Percentiles rank a stretch among this genome's conserved stretches.
Conservation (phyloP, 2,329 filamentous ascomycete genomes). For the Penicillium olsonii region DNA sequence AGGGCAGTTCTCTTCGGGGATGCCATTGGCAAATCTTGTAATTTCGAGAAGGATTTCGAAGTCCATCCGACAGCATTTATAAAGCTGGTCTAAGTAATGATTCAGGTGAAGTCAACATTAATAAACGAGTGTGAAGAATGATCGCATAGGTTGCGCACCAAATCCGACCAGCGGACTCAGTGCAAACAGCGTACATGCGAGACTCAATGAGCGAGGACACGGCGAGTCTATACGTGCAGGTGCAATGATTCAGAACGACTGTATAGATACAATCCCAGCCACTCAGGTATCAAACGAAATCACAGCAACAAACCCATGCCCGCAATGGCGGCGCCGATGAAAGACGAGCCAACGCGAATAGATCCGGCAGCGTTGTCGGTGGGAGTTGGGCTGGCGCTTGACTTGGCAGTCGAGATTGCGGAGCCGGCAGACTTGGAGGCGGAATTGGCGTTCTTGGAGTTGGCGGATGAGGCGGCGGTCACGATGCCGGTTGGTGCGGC, state of each 20-base stretch:
- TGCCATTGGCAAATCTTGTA: neutral
- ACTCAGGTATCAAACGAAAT: neutral
- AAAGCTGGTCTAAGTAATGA: constrained; percentile 4
- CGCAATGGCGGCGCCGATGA: constrained; percentile 21
- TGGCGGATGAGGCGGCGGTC: constrained; percentile 19
- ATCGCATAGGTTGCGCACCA: constrained; percentile 5
- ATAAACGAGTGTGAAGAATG: constrained; percentile 1
- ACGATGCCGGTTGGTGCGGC: constrained; percentile 18
- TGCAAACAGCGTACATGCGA: neutral
- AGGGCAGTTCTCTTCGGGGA: neutral
- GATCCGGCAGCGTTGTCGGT: constrained; percentile 19
- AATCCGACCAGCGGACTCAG: constrained; percentile 8
- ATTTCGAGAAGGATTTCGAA: constrained; percentile 20
- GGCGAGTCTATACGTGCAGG: constrained; percentile 1
- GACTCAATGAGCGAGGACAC: too few species aligned
- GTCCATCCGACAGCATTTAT: constrained; percentile 16
- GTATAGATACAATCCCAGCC: neutral
- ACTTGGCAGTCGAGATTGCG: neutral
- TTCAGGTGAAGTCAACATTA: neutral
- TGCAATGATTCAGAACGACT: neutral
- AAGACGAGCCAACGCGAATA: constrained; percentile 16
- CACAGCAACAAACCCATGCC: constrained; percentile 23
- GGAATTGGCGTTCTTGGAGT: constrained; percentile 10
- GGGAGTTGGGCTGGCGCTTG: constrained; percentile 15
- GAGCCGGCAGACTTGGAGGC: constrained; percentile 7